These are phyloP conservation scores for Talaromyces sp. DNA, from an alignment of 2,329 filamentous ascomycete genomes.

Conservation along the genomic window DNA sequence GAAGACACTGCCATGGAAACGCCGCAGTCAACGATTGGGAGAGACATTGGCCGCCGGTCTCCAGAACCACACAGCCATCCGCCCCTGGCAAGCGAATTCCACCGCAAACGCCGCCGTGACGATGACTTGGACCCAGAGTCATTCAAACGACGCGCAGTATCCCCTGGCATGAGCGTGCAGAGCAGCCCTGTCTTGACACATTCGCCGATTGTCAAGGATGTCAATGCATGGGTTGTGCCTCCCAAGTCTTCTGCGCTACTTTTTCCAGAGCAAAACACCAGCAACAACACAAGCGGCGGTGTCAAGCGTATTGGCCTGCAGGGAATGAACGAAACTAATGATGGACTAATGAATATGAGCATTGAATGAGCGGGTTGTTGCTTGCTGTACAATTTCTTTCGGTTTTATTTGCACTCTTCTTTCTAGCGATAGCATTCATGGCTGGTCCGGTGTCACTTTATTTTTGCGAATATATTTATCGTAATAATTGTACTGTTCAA, in stretches of 20 bases:
- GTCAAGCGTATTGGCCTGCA: constrained; percentile 70
- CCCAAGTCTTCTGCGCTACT: constrained; percentile 53
- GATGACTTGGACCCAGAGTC: constrained; percentile 84
- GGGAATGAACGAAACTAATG: constrained; percentile 93
- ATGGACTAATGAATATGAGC: constrained; percentile 94
- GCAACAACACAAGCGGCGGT: constrained; percentile 47
- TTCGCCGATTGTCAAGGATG: constrained; percentile 71
- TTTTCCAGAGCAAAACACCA: constrained; percentile 37
- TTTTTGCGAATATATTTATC: constrained; percentile 39
- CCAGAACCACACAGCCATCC: constrained; percentile 35
- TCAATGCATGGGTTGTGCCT: constrained; percentile 65
- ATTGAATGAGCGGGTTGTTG: constrained; percentile 61
- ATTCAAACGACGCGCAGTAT: constrained; percentile 88
- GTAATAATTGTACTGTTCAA: constrained; percentile 23
- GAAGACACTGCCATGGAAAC: constrained; percentile 37
- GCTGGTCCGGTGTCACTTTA: constrained; percentile 20
- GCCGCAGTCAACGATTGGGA: constrained; percentile 32
- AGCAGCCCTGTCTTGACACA: constrained; percentile 80
- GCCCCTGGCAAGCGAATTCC: constrained; percentile 66
- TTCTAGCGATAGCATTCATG: not conserved
- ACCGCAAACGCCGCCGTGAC: constrained; percentile 75
- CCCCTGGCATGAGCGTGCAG: constrained; percentile 83
- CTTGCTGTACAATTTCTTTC: not conserved
- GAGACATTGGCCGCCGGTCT: constrained; percentile 32
- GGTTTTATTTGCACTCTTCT: not conserved